Evolutionary conservation across 441 rosid species (phyloP).

Genomic region (Kokia cookei): DNA sequence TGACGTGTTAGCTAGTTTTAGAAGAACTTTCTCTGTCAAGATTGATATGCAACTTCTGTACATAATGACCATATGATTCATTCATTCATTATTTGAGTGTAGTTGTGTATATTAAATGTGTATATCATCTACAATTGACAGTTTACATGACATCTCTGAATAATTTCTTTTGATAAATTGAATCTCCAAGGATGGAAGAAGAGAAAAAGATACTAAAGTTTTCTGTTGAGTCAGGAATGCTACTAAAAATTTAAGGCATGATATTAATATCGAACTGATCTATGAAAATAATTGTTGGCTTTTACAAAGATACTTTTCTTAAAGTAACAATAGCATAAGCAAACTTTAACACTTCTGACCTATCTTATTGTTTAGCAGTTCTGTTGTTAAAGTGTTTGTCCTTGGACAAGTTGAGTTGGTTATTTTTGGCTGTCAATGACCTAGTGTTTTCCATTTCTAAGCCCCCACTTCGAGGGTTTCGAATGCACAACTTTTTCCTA

Average conservation of each 20-base stretch:
- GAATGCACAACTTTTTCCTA: not conserved
- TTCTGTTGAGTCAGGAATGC: not conserved
- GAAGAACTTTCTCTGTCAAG: not conserved
- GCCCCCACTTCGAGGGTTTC: not conserved
- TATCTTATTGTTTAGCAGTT: not conserved
- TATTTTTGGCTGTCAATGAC: not conserved
- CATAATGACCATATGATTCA: not conserved
- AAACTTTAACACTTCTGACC: not conserved
- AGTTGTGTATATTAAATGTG: not conserved
- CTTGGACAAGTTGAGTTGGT: not conserved
- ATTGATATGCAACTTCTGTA: not conserved
- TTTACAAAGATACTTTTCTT: not conserved
- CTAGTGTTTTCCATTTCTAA: not conserved
- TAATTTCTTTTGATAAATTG: not conserved
- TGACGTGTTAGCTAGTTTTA: not conserved
- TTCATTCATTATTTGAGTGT: not conserved
- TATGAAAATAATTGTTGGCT: not conserved
- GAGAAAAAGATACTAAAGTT: not conserved
- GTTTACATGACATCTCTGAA: not conserved
- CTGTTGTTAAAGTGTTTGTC: not conserved
- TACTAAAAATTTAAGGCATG: not conserved
- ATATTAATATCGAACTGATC: not conserved
- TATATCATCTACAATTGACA: not conserved
- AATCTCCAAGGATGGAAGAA: not conserved
- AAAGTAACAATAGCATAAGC: not conserved